Evolutionary conservation across 768 basidiomycete species (phyloP), one percentile per base, ranked within the genome.

Genomic region (Botryobasidium botryosum): DNA sequence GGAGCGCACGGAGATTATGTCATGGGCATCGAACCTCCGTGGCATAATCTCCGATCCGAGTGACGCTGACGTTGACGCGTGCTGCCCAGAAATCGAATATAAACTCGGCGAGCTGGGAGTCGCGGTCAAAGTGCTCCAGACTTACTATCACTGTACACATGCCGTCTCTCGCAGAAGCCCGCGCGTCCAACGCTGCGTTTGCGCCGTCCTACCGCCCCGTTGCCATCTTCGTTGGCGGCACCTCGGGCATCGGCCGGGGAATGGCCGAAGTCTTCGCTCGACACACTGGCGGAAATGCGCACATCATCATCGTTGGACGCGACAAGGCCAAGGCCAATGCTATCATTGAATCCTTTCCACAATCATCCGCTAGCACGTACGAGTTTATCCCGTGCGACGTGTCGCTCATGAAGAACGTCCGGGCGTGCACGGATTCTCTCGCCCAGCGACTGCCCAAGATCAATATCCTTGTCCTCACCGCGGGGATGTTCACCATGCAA

Each of bases 371-470:
- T 6, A 48, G 48, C 37, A 53, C 46, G 17, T 64, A 58, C 49
- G 58, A 59, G 39, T 59, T 59, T 27, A 47, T 59, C 3, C 24
- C 46, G 36, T 58, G 57, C 50, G 56, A 59, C 39, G 52, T 46
- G 15, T 39, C 50, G 21, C 43, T 49, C 25, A 53, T 58, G 50
- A 40, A 31, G 24, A 51, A 52, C 44, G 46, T 55, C 18, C 23
- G 35, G 6, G 4, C 48, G 17, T 20, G 35, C 46, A 1, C 5
- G n/a, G 43, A 51, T n/a, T 23, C 37, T 12, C 43, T 52, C 7
- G n/a, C n/a, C n/a, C n/a, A n/a, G n/a, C n/a, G n/a, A n/a, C n/a
- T n/a, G n/a, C n/a, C n/a, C n/a, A n/a, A n/a, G n/a, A n/a, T n/a
- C n/a, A n/a, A n/a, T n/a, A n/a, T n/a, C n/a, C n/a, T n/a, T n/a